phyloP scores from a whole-genome alignment of 2,329 filamentous ascomycete species.

The Fusarium sp. region DNA sequence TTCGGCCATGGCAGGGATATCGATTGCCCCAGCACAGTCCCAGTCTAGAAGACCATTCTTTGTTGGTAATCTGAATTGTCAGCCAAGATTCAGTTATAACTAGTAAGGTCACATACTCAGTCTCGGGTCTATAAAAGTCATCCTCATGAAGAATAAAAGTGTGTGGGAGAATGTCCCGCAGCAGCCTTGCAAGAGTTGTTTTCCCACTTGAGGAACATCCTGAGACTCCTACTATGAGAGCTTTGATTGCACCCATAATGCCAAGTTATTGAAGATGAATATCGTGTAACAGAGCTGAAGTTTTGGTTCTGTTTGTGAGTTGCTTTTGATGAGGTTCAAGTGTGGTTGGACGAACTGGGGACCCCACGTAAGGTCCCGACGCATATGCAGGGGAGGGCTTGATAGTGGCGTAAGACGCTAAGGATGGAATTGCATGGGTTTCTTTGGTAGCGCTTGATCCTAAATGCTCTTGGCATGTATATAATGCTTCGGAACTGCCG shows the following conservation, averaged over 20 bases:
- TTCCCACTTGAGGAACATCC: constrained; percentile 95
- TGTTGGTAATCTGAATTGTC: constrained; percentile 58
- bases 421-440: constrained; percentile 6
- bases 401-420: constrained; percentile 25
- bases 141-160: constrained; percentile 92
- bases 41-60: constrained; percentile 80
- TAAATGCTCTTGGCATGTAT: constrained; percentile 1
- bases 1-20: constrained; percentile 74
- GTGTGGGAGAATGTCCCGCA: constrained; percentile 82
- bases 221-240: constrained; percentile 81
- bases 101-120: constrained; percentile 62
- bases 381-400: constrained; percentile 18
- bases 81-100: neutral
- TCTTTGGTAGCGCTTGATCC: neutral
- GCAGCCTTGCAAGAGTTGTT: constrained; percentile 87
- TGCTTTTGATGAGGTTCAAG: constrained; percentile 1
- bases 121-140: constrained; percentile 91
- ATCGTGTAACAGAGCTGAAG: neutral
- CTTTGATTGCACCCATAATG: constrained; percentile 55
- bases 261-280: neutral
- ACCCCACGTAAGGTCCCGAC: constrained; percentile 8
- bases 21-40: constrained; percentile 87
- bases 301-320: constrained; percentile 2
- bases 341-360: neutral
- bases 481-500: neutral